Evolutionary conservation across 2,329 filamentous ascomycete genomes (phyloP), one percentile per base, ranked within the genome.

Genomic region (Verticillium longisporum): DNA sequence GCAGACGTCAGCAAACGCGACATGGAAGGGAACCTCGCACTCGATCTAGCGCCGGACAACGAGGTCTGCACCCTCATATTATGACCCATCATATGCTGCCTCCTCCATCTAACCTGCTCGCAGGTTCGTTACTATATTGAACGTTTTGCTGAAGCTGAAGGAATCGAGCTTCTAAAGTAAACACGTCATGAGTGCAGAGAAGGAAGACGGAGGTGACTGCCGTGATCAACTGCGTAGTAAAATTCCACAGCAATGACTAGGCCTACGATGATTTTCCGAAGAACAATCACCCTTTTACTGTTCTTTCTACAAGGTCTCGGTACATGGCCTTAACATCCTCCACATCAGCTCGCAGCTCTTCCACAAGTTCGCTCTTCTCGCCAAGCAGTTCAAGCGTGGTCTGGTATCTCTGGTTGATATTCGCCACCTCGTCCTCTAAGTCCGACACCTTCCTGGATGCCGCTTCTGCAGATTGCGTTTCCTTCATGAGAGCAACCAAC

Each of bases 321-420:
- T 98, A 98, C 83, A 99, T 97, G 70, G 88, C 89, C 80, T 99
- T 99, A 73, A 99, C 82, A 79, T 99, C 95, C 66, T 87, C 81
- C 59, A 99, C 90, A 79, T 98, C 95, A 13, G 90, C 88, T 73
- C 83, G 87, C 66, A 99, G 78, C 80, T 99, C 95, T 71, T 97
- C 92, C 2, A 97, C 93, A 70, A 89, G 79, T 80, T 99, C 95
- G 74, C 92, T 97, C 84, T 97, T 97, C 83, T 99, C 95, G 1
- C 95, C 95, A 61, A 99, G 77, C 86, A 98, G 88, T 77, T 98
- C 93, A 59, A 99, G 80, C 62, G 92, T 96, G 14, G 92, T 95
- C 72, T 96, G 88, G 72, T 98, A 97, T 68, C 94, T 83, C 64
- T 85, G 80, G 69, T 91, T 88, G 65, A 97, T 79, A 53, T 85